Evolutionary conservation across 257 asterid genomes (phyloP), one percentile per base, ranked within the genome.

Genomic region (Nicotiana otophora): DNA sequence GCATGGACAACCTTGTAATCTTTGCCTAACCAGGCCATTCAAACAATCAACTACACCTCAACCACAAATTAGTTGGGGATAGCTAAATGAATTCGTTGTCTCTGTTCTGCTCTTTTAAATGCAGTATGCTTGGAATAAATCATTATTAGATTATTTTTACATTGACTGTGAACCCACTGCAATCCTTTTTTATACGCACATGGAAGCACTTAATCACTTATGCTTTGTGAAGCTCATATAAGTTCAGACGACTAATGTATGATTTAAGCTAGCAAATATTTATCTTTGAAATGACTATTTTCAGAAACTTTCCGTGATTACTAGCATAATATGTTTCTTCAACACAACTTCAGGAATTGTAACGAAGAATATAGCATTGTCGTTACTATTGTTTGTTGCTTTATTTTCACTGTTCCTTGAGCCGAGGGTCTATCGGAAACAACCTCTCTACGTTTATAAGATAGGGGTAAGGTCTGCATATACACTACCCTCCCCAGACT

Each of bases 291-390:
- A 48, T 7, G 80, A 74, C 80, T 74, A 74, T 5, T 15, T 46
- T 74, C 79, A 74, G 39, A 15, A 26, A n/a, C 42, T 23, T 74
- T 48, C 80, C 62, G 7, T 31, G 80, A 74, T 74, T 74, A 74
- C 39, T 10, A 26, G 62, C 62, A 74, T 26, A 74, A 9, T 74
- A 4, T 23, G n/a, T 48, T 46, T 74, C 26, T 74, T 23, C 4
- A 72, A 72, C 79, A 72, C 39, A 74, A 48, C 80, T 48, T 26
- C 42, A 74, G 39, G 26, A 53, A 46, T 74, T 26, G 10, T 23
- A 9, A 74, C 42, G 1, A 5, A 48, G 26, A n/a, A 23, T 42
- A 42, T 42, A 39, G 39, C 39, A 34, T 34, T 5, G 39, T 34
- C 39, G 39, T 34, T 34, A 34, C 39, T 34, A 34, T 34, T 34